These are phyloP conservation scores for Dipodascus albidus DNA, from an alignment of 805 yeast species.

Conservation along the genomic window DNA sequence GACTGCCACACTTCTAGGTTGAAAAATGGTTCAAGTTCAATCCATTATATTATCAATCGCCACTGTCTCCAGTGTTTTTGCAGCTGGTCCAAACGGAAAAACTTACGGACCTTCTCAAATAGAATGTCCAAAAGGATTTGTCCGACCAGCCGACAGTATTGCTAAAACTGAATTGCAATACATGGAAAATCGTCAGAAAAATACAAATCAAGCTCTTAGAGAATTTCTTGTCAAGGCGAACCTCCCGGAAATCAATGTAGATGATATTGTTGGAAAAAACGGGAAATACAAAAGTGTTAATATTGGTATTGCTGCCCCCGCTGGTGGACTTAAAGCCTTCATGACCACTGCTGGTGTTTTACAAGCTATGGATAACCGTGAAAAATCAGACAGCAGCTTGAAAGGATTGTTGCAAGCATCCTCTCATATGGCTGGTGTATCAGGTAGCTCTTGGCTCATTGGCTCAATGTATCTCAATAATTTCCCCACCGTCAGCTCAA, in stretches of 20 bases:
- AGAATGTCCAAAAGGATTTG: conserved; percentile 2
- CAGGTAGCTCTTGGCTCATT: conserved; percentile 67
- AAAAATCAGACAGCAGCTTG: conserved; percentile 37
- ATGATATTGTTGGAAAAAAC: conserved; percentile 18
- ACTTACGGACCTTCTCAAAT: neutral
- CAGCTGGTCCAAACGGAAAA: neutral
- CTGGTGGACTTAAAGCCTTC: conserved; percentile 78
- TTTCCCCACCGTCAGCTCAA: conserved; percentile 43
- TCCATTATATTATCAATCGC: neutral
- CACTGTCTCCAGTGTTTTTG: neutral
- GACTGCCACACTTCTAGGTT: no score
- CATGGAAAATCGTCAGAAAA: neutral
- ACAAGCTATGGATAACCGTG: conserved; percentile 57
- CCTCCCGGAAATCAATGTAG: conserved; percentile 30
- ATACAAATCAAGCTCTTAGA: conserved; percentile 25
- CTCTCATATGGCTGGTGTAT: conserved; percentile 52
- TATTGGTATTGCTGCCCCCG: conserved; percentile 36
- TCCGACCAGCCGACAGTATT: neutral
- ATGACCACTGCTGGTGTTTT: conserved; percentile 62
- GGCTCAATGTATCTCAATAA: conserved; percentile 50
- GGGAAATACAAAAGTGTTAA: conserved; percentile 14
- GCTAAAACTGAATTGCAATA: neutral
- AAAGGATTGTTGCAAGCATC: conserved; percentile 55
- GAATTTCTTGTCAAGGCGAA: conserved; percentile 27
- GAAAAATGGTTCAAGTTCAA: neutral